Evolutionary conservation across 2,329 filamentous ascomycete species (phyloP), one percentile per base, ranked within the genome.

Genomic region (Orbilia javanica): DNA sequence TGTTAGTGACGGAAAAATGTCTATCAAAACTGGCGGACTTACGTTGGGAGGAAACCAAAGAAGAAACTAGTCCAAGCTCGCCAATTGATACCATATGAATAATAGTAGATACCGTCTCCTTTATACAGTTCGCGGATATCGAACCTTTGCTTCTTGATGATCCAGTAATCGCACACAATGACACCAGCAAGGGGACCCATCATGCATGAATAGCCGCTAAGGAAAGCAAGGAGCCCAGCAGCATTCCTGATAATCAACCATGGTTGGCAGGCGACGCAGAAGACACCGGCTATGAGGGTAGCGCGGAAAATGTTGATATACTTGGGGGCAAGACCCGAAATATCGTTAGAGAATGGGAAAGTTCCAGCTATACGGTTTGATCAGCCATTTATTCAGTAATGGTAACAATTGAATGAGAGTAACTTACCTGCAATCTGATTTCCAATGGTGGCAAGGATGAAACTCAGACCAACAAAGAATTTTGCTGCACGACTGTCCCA

Each of bases 251-350:
- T 82, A 63, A 86, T 86, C 81, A 86, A 85, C 86, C 86, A 86
- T 0, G 85, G 86, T 34, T 79, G 80, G 85, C 83, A 20, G 83
- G 84, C 85, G 84, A 87, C 11, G 83, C 83, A 57, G 82, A 82
- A 70, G 86, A 86, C 79, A 0, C 85, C 84, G 52, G 84, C 85
- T n/a, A 88, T 80, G 1, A 88, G 80, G 25, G 85, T 85, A 0
- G 86, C 86, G 1, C 86, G 84, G 15, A 86, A 83, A 70, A 88
- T 86, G 82, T 89, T 88, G 81, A 89, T 83, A 80, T 85, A 88
- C 42, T 84, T 84, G 0, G 88, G 88, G 42, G 87, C 85, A 7
- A 89, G 81, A 0, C 86, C 86, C 0, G 86, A 87, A 66, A 88
- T 81, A 80, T 89, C 88, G 75, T 88, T 89, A 6, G 87, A 87